Conservation (phyloP, 257 asterid species). For the Solanum virginianum region DNA sequence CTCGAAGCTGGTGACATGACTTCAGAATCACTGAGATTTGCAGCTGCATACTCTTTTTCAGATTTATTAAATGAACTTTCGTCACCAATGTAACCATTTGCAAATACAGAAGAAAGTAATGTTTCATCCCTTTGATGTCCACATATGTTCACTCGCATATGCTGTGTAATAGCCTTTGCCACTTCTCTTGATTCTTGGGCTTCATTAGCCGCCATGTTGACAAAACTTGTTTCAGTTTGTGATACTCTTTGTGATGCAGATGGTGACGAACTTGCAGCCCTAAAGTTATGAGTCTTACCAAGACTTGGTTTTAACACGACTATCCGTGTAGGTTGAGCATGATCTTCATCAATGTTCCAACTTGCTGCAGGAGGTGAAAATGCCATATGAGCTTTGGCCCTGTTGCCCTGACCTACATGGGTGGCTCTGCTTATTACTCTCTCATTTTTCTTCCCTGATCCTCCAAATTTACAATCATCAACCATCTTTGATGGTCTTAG, state of each 20-base stretch:
- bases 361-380: slow-evolving; percentile 29
- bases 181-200: slow-evolving; percentile 69
- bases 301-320: slow-evolving; percentile 89
- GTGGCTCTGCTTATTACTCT: slow-evolving; percentile 22
- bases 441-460: slow-evolving; percentile 32
- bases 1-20: slow-evolving; percentile 70
- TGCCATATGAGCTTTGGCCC: slow-evolving; percentile 20
- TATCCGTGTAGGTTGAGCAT: slow-evolving; percentile 78
- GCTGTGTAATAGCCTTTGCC: slow-evolving; percentile 59
- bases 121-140: slow-evolving; percentile 53
- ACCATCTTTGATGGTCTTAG: slow-evolving; percentile 75
- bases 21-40: slow-evolving; percentile 75
- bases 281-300: slow-evolving; percentile 34
- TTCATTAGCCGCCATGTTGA: slow-evolving; percentile 45
- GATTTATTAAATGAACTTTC: slow-evolving; percentile 84
- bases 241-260: slow-evolving; percentile 31
- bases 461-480: slow-evolving; percentile 29
- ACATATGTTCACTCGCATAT: slow-evolving; percentile 58
- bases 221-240: slow-evolving; percentile 31
- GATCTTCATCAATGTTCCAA: slow-evolving; percentile 36
- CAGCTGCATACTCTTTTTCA: slow-evolving; percentile 58
- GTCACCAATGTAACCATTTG: slow-evolving; percentile 76
- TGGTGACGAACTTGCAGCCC: slow-evolving; percentile 38
- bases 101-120: slow-evolving; percentile 54
- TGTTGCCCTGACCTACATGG: slow-evolving; percentile 16